These are phyloP conservation scores for Penicillium herquei DNA, from an alignment of 495 filamentous ascomycete species.

Conservation along the genomic window DNA sequence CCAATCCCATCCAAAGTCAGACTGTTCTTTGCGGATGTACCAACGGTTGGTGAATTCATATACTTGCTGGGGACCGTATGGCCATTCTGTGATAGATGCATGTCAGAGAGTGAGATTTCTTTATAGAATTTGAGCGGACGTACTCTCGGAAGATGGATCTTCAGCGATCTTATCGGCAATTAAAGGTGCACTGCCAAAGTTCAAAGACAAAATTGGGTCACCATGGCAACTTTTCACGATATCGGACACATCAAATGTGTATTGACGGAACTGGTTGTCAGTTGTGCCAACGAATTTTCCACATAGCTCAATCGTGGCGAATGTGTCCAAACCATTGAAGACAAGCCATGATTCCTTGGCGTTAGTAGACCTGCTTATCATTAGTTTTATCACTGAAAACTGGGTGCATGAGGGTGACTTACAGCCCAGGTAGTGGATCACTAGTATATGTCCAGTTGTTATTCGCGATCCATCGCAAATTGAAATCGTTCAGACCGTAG, in stretches of 20 bases:
- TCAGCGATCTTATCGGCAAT: slow-evolving; percentile 55
- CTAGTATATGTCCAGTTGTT: slow-evolving; percentile 67
- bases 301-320: slow-evolving; percentile 61
- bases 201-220: slow-evolving; percentile 43
- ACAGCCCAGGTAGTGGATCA: slow-evolving; percentile 47
- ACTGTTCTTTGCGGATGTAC: slow-evolving; percentile 69
- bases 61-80: slow-evolving; percentile 38
- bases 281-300: slow-evolving; percentile 59
- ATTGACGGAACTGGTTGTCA: slow-evolving; percentile 72
- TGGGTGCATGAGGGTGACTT: slow-evolving; percentile 16
- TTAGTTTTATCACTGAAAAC: slow-evolving; percentile 8
- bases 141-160: slow-evolving; percentile 52
- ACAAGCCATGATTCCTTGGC: slow-evolving; percentile 50
- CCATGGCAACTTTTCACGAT: slow-evolving; percentile 45
- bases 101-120: slow-evolving; percentile 4
- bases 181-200: slow-evolving; percentile 57
- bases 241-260: slow-evolving; percentile 62
- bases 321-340: slow-evolving; percentile 68
- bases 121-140: not conserved
- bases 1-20: slow-evolving; percentile 74
- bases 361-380: slow-evolving; percentile 14
- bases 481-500: slow-evolving; percentile 59
- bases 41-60: slow-evolving; percentile 54
- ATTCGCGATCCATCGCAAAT: slow-evolving; percentile 59
- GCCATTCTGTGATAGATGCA: slow-evolving; percentile 36